These are phyloP conservation scores for Ichthyophthirius multifiliis DNA, from an alignment of 169 alveolate species.

Conservation along the genomic window DNA sequence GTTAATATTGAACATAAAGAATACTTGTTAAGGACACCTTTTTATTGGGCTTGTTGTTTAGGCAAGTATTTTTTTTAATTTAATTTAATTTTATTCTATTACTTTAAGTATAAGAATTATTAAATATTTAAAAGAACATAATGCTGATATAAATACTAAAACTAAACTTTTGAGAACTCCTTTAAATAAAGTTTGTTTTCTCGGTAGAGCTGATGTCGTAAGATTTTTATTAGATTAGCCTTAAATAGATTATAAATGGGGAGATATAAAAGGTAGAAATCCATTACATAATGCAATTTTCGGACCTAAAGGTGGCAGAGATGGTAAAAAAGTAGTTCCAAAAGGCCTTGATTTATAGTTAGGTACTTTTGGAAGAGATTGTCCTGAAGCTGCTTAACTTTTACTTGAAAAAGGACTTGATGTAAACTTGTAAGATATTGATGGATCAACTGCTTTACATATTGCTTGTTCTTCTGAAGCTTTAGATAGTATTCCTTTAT, in stretches of 20 bases:
- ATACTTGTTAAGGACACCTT: conserved; percentile 34
- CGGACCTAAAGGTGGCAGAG: conserved; percentile 43
- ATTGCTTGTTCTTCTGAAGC: conserved; percentile 36
- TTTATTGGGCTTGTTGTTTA: conserved; percentile 36
- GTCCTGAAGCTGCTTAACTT: conserved; percentile 26
- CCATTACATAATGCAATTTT: conserved; percentile 40
- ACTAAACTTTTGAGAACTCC: conserved; percentile 35
- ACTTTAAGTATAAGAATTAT: neutral
- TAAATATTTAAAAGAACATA: neutral
- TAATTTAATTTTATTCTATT: neutral
- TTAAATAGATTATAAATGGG: conserved; percentile 13
- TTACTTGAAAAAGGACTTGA: conserved; percentile 31
- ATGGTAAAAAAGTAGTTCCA: conserved; percentile 35
- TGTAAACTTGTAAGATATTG: conserved; percentile 26
- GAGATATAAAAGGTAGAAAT: conserved; percentile 38
- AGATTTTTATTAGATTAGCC: conserved; percentile 13
- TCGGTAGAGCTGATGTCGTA: conserved; percentile 20
- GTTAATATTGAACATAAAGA: conserved; percentile 36
- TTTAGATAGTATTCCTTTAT: conserved; percentile 19
- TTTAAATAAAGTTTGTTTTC: conserved; percentile 22
- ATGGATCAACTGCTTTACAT: conserved; percentile 25
- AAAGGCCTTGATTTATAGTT: conserved; percentile 5
- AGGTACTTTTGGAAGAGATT: conserved; percentile 31
- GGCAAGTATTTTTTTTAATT: neutral
- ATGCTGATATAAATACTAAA: conserved; percentile 29